Evolutionary conservation across 2,329 filamentous ascomycete species (phyloP), one percentile per base, ranked within the genome.

Genomic region (Ophiostoma australiae): DNA sequence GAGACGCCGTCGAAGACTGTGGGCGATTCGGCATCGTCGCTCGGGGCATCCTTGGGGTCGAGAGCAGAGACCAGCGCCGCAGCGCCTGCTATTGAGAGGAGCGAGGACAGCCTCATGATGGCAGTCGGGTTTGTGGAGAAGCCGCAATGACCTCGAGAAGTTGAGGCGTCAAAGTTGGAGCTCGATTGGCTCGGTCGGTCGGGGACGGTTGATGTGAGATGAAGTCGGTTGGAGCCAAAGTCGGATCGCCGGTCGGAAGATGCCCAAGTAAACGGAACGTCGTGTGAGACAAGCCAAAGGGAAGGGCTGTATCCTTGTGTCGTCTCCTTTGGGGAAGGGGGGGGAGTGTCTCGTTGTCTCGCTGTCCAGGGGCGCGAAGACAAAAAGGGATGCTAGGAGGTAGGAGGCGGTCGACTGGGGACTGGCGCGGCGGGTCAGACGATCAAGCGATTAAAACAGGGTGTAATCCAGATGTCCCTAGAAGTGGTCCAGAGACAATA

Each of bases 1-100:
- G 82, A 82, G 76, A 89, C 83, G 73, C 83, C 86, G 77, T 92
- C 90, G 81, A 92, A 92, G 58, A 81, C 82, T 39, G 89, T 91
- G 73, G 79, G 79, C 73, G 83, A 79, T 11, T 81, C 78, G 52
- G 80, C 81, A 11, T 78, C 79, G 67, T 82, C 79, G 58, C 79
- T n/a, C 4, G 69, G 27, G 15, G 70, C 65, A 15, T 58, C 58
- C 52, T 63, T 52, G 17, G 71, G 69, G 20, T 58, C 71, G 13
- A 75, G 75, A 44, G 81, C 80, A 67, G 79, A 77, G 69, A 81
- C 81, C 67, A 83, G 75, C 68, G 79, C 78, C 69, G 80, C 79
- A 44, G 80, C 80, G 78, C 83, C 81, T 72, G 87, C 78, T 69
- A 87, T 77, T 74, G 85, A 78, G 72, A 84, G 78, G 70, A 83